Conservation (phyloP, 2,329 filamentous ascomycete species). For the Fusarium citri region DNA sequence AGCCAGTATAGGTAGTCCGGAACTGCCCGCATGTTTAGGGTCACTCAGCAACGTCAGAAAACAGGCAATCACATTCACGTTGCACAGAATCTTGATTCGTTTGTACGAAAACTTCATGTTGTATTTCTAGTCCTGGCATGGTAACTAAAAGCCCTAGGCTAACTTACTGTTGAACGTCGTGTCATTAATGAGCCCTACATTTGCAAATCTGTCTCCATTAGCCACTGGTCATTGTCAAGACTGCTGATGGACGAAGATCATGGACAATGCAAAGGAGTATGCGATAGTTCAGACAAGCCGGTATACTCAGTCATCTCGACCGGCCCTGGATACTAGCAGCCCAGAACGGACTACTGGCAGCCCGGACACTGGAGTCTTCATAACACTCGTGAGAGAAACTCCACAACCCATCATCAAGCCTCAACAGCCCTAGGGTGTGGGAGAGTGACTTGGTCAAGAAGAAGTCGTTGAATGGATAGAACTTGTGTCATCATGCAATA, state of each 20-base stretch:
- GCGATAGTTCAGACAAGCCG: constrained; percentile 67
- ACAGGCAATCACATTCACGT: neutral
- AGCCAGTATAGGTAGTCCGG: neutral
- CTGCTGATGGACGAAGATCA: neutral
- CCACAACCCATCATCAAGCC: constrained; percentile 78
- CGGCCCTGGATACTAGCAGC: constrained; percentile 60
- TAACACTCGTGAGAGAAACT: constrained; percentile 69
- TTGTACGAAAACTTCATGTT: neutral
- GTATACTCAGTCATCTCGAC: constrained; percentile 74
- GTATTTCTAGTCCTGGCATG: neutral
- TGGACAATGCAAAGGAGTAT: constrained; percentile 10
- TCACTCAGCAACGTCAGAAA: neutral
- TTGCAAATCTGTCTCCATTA: constrained; percentile 23
- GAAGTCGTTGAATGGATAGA: constrained; percentile 81
- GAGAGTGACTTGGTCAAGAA: constrained; percentile 77
- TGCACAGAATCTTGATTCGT: neutral
- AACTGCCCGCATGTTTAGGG: neutral
- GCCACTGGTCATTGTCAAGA: constrained; percentile 5
- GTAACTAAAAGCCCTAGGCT: neutral
- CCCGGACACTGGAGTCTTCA: constrained; percentile 68
- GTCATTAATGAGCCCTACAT: neutral
- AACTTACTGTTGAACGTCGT: neutral
- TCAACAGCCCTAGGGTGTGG: constrained; percentile 69
- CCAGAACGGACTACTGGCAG: constrained; percentile 68
- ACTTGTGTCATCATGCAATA: constrained; percentile 62